Conservation (phyloP, 2,329 filamentous ascomycete genomes). For the Podosphaera xanthii region DNA sequence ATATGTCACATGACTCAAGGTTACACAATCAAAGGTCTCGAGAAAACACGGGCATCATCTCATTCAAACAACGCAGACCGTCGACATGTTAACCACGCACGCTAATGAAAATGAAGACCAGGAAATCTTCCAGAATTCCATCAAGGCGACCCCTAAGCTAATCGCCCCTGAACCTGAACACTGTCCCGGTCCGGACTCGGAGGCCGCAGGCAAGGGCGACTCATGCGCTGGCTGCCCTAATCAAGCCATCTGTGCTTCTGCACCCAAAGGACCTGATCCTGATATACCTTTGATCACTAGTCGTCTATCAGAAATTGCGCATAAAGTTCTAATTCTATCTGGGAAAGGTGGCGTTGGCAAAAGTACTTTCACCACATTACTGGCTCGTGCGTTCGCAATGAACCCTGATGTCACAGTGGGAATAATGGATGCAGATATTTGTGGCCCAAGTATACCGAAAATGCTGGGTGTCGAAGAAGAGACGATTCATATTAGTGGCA, state of each 20-base stretch:
- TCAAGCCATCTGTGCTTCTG: conserved; percentile 80
- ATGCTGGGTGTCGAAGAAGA: conserved; percentile 96
- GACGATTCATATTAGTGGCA: conserved; percentile 72
- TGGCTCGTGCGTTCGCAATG: conserved; percentile 71
- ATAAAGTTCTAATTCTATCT: conserved; percentile 77
- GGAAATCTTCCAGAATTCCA: conserved; percentile 51
- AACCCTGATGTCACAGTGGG: conserved; percentile 63
- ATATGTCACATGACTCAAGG: too few species aligned
- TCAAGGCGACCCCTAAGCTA: conserved; percentile 60
- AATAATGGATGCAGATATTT: conserved; percentile 97
- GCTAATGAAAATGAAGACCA: conserved; percentile 45
- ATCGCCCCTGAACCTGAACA: conserved; percentile 93
- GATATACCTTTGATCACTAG: conserved; percentile 76
- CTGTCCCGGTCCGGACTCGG: conserved; percentile 74
- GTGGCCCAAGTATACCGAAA: conserved; percentile 86
- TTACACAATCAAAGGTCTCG: too few species aligned
- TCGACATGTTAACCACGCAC: conserved; percentile 54
- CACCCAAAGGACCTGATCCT: conserved; percentile 85
- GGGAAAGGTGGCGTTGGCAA: conserved; percentile 96
- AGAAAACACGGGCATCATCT: too few species aligned
- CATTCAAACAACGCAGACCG: not conserved
- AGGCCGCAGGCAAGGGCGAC: conserved; percentile 46
- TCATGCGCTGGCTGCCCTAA: conserved; percentile 91
- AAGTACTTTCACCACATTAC: conserved; percentile 72
- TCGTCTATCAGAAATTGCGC: conserved; percentile 57